Evolutionary conservation across 2,329 filamentous ascomycete species (phyloP), one percentile per base, ranked within the genome.

Genomic region (Zymoseptoria crescenta): DNA sequence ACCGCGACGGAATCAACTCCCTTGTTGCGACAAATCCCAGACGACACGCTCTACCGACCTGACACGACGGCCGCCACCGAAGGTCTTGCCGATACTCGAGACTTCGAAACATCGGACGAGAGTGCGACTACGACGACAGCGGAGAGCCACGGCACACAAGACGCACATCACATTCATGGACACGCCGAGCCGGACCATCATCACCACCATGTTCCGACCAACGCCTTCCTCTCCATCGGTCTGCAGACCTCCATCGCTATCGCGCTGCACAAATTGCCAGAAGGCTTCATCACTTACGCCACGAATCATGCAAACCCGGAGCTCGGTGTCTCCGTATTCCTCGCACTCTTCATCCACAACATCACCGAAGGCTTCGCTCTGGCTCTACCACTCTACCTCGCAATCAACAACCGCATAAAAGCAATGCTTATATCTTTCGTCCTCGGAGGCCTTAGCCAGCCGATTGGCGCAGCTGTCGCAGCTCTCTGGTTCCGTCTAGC

Each of bases 341-440:
- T 97, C 74, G 93, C 94, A 0, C 82, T 99, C 7, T 96, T 96
- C 71, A 93, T 99, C 60, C 94, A 99, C 80, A 99, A 97, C 76
- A 96, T 99, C 69, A 92, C 91, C 28, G 94, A 99, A 76, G 94
- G 94, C 1, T 97, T 97, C 72, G 90, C 92, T 62, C 88, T 99
- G 82, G 91, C 91, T 0, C 77, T 99, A 0, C 94, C 94, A 0
- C 80, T 99, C 0, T 99, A 96, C 74, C 88, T 99, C 69, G 94
- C 94, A 1, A 83, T 96, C 30, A 83, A 87, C 62, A 93, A 86
- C 59, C 87, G 91, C 52, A 77, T 84, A 70, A 87, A 86, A 67
- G 93, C 94, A 19, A 94, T 97, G 77, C 75, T 88, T 60, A 95
- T 90, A 86, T 87, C 89, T 4, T 87, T 88, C 8, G 72, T 96